These are phyloP conservation scores for Vicia sativa DNA, from an alignment of 306 rosid genomes.

Conservation along the genomic window DNA sequence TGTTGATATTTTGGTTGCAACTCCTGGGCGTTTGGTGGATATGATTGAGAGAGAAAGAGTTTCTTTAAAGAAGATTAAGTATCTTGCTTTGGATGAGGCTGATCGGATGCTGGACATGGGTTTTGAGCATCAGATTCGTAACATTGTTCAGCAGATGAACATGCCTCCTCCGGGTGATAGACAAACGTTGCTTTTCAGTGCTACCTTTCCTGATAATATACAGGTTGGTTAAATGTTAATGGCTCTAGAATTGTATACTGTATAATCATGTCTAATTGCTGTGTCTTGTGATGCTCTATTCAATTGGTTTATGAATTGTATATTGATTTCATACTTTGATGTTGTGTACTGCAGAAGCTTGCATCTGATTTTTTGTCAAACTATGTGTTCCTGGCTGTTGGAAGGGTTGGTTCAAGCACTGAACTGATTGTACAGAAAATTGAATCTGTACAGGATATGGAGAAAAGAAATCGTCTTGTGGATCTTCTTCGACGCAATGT, in stretches of 20 bases:
- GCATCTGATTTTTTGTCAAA: conserved; percentile 81
- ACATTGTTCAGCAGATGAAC: conserved; percentile 72
- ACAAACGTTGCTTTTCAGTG: conserved; percentile 86
- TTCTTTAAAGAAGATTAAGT: conserved; percentile 53
- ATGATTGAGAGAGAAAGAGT: conserved; percentile 77
- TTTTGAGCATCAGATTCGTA: conserved; percentile 84
- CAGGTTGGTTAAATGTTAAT: conserved; percentile 51
- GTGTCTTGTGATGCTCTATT: not conserved
- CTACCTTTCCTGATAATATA: conserved; percentile 82
- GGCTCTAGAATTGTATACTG: not conserved
- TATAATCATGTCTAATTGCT: not conserved
- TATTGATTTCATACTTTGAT: not conserved
- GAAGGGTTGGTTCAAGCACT: conserved; percentile 98
- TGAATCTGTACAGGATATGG: conserved; percentile 74
- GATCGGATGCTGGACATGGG: conserved; percentile 96
- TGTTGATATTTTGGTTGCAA: conserved; percentile 85
- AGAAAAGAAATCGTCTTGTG: conserved; percentile 73
- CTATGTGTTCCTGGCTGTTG: conserved; percentile 85
- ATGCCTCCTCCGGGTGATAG: conserved; percentile 76
- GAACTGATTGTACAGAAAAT: conserved; percentile 84
- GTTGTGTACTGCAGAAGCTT: conserved; percentile 59
- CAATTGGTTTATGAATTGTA: not conserved
- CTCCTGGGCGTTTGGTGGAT: conserved; percentile 90
- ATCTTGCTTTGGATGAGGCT: conserved; percentile 83
- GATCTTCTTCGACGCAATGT: conserved; percentile 69